phyloP scores from a whole-genome alignment of 139 green algal genomes.

The Desmodesmus armatus region DNA sequence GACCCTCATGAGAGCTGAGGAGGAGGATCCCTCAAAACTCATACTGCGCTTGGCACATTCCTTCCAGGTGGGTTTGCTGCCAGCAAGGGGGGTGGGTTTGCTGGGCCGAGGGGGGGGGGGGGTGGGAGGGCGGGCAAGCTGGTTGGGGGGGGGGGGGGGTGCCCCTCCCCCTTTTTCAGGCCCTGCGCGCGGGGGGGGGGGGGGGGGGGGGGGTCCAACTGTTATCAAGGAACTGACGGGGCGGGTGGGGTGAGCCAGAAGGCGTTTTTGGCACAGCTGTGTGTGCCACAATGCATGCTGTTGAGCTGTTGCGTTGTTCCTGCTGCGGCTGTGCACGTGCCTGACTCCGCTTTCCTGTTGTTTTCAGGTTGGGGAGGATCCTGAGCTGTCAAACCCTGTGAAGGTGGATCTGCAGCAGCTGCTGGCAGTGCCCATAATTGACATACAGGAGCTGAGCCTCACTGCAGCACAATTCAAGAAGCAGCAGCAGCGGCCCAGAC shows the following conservation, averaged over 20 bases:
- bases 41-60: slow-evolving; percentile 67
- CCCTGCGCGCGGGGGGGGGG: too few relatives aligned
- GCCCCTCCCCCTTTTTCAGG: too few relatives aligned
- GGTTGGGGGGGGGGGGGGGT: too few relatives aligned
- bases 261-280: not conserved
- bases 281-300: not conserved
- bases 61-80: slow-evolving; percentile 42
- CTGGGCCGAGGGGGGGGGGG: too few relatives aligned
- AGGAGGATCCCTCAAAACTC: not conserved
- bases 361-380: slow-evolving; percentile 52
- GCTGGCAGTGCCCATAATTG: not conserved
- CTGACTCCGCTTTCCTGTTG: not conserved
- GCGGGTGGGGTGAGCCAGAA: not conserved
- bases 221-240: not conserved
- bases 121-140: too few relatives aligned
- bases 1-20: slow-evolving; percentile 53
- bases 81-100: not conserved
- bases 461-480: not conserved
- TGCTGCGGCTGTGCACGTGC: not conserved
- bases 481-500: not conserved
- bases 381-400: slow-evolving; percentile 36
- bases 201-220: too few relatives aligned
- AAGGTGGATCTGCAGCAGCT: slow-evolving; percentile 43
- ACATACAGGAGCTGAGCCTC: slow-evolving; percentile 48
- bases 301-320: not conserved